Evolutionary conservation across 225 moss, liverwort and hornwort species (phyloP).

Genomic region (Anthoceros angustus): DNA sequence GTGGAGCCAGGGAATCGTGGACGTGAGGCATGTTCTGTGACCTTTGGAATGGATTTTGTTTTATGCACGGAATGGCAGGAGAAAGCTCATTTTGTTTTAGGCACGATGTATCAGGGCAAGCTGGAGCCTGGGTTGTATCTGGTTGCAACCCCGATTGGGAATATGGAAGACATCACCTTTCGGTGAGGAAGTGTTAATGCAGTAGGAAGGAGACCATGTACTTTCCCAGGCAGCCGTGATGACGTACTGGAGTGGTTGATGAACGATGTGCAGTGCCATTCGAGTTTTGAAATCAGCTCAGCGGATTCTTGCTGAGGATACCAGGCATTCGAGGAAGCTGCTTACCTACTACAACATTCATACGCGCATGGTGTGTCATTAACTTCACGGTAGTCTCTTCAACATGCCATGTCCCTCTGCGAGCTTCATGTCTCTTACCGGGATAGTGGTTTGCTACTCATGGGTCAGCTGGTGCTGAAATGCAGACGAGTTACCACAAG

Average conservation of each 20-base stretch:
- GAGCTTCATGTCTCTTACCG: neutral
- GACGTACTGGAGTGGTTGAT: slow-evolving; percentile 9
- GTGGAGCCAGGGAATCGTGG: too few species aligned
- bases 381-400: neutral
- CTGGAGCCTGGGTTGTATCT: slow-evolving; percentile 73
- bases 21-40: too few species aligned
- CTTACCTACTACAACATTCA: slow-evolving; percentile 64
- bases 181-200: slow-evolving; percentile 25
- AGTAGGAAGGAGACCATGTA: neutral
- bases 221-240: neutral
- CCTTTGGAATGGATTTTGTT: too few species aligned
- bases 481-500: slow-evolving; percentile 95
- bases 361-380: slow-evolving; percentile 58
- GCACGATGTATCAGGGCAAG: slow-evolving; percentile 22
- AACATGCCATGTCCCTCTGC: neutral
- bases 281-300: slow-evolving; percentile 66
- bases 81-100: neutral
- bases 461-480: neutral
- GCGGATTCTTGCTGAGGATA: slow-evolving; percentile 86
- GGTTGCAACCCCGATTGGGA: slow-evolving; percentile 96
- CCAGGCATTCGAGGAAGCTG: slow-evolving; percentile 71
- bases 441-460: neutral
- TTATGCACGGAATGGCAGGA: neutral
- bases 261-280: slow-evolving; percentile 43
- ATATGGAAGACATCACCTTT: slow-evolving; percentile 86